A percentile compares a stretch with the other conserved stretches of the same genome.
phyloP scores from a whole-genome alignment of 495 filamentous ascomycete genomes.

The Cercophora newfieldiana region DNA sequence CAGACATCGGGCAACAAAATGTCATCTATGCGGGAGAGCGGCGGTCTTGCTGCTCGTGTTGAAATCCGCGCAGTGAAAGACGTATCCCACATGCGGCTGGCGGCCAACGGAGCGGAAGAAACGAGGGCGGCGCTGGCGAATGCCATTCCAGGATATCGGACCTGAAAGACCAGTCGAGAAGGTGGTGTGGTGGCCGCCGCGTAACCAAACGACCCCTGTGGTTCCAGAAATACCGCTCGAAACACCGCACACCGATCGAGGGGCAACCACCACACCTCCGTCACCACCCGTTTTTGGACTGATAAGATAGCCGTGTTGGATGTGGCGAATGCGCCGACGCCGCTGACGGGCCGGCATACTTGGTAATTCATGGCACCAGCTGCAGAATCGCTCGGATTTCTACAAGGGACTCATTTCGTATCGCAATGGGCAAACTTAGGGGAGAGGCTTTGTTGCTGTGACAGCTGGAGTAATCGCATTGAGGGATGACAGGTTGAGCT shows the following conservation, averaged over 20 bases:
- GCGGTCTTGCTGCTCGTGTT: background rate
- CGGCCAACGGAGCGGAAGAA: background rate
- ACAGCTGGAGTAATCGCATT: too few species aligned
- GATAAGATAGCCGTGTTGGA: background rate
- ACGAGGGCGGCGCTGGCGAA: constrained; percentile 3
- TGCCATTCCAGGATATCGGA: background rate
- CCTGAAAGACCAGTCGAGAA: background rate
- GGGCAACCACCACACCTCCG: background rate
- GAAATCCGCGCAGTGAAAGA: background rate
- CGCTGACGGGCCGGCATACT: background rate
- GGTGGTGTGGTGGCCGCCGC: constrained; percentile 3
- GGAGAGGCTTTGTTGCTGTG: too few species aligned
- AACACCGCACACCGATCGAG: constrained; percentile 5
- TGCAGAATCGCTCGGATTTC: background rate
- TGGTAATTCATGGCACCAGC: background rate
- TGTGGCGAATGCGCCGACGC: background rate
- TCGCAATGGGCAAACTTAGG: too few species aligned
- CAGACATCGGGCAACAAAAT: background rate
- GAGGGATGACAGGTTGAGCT: background rate
- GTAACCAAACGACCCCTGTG: constrained; percentile 10
- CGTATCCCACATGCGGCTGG: background rate
- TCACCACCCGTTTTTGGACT: background rate
- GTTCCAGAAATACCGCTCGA: constrained; percentile 23
- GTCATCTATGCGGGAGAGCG: background rate
- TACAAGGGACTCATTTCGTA: too few species aligned